These are phyloP conservation scores for Crithidia fasciculata DNA, from an alignment of 208 protist species.

Conservation along the genomic window DNA sequence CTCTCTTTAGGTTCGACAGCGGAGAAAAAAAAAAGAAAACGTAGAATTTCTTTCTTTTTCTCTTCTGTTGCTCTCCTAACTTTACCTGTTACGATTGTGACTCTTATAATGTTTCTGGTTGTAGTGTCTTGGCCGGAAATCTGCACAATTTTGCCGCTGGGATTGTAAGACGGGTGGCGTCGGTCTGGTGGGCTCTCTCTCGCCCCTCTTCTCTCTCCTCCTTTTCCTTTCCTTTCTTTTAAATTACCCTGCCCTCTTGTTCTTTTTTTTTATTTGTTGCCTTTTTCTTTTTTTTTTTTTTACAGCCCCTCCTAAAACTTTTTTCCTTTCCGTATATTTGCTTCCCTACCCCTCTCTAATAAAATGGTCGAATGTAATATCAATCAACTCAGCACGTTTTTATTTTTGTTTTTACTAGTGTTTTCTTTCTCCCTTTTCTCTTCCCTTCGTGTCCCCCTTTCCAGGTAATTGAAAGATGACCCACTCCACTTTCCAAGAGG, in stretches of 20 bases:
- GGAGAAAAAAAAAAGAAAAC: constrained; percentile 15
- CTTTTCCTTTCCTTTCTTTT: constrained; percentile 13
- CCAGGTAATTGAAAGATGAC: no score
- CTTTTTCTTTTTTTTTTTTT: neutral
- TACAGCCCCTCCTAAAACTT: no score
- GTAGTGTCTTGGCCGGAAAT: no score
- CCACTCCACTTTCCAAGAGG: no score
- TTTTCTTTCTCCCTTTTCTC: neutral
- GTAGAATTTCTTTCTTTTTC: constrained; percentile 15
- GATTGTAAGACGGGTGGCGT: no score
- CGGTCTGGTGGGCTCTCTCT: neutral
- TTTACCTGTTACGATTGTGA: neutral
- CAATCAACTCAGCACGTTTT: neutral
- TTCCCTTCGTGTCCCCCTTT: neutral
- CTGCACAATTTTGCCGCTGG: no score
- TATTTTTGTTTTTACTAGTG: neutral
- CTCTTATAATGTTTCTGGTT: neutral
- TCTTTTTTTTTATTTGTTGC: neutral
- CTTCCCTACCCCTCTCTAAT: no score
- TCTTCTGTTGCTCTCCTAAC: neutral
- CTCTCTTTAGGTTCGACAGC: no score
- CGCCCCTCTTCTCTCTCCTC: constrained; percentile 1
- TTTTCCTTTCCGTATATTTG: no score
- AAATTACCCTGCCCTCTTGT: neutral
- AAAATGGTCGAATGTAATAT: no score